Percentiles rank a stretch among this genome's conserved stretches.
phyloP scores from a whole-genome alignment of 169 alveolate species.

The Perkinsus chesapeaki region DNA sequence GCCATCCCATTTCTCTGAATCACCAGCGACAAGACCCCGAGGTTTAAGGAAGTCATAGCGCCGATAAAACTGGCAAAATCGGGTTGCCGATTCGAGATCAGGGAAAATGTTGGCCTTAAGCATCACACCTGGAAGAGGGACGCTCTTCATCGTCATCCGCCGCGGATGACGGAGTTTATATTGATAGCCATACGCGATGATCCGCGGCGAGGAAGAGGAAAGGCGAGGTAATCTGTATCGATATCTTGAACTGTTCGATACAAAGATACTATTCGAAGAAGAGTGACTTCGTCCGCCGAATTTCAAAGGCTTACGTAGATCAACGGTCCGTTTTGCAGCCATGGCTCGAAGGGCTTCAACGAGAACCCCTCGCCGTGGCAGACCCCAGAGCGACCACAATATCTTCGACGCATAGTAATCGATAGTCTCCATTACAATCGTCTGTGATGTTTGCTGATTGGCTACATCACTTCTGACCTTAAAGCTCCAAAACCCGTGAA shows the following conservation, averaged over 20 bases:
- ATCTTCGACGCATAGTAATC: background rate
- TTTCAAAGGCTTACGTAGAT: background rate
- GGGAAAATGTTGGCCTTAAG: background rate
- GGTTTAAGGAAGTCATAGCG: background rate
- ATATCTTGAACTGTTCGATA: no score
- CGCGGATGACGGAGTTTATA: no score
- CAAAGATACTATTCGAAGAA: no score
- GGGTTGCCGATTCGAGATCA: background rate
- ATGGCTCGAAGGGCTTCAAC: background rate
- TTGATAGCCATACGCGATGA: no score
- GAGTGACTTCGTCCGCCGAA: no score
- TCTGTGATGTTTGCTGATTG: background rate
- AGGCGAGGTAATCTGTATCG: no score
- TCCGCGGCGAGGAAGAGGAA: no score
- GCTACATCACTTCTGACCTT: background rate
- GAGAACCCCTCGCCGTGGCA: background rate
- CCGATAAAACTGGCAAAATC: background rate
- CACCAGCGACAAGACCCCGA: background rate
- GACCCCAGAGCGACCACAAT: background rate
- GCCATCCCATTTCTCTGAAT: background rate
- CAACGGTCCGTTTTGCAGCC: background rate
- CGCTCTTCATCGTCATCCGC: no score
- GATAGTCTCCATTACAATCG: background rate
- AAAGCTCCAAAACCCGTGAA: background rate
- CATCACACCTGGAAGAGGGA: background rate